phyloP scores from a whole-genome alignment of 2,329 filamentous ascomycete genomes.

The Beauveria varroae region DNA sequence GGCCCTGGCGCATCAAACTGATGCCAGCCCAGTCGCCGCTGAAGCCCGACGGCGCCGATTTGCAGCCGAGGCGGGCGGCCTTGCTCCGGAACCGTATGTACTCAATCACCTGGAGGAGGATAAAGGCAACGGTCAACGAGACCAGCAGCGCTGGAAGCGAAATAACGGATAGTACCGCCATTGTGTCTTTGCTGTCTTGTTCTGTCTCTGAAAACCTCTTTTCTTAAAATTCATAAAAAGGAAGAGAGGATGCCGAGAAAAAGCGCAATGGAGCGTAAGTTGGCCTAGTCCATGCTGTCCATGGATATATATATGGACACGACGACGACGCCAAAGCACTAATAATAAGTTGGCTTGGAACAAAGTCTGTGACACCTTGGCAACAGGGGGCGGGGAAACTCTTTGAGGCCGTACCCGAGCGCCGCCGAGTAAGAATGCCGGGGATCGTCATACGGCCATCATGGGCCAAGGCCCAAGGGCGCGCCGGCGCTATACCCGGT shows the following conservation, averaged over 20 bases:
- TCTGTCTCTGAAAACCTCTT: neutral
- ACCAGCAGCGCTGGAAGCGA: slow-evolving; percentile 5
- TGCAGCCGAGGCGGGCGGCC: slow-evolving; percentile 15
- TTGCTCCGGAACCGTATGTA: neutral
- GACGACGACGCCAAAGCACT: neutral
- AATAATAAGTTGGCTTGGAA: neutral
- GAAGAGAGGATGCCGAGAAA: neutral
- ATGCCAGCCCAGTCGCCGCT: slow-evolving; percentile 15
- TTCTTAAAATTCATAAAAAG: neutral
- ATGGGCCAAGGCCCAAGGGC: neutral
- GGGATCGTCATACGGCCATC: neutral
- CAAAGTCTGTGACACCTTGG: neutral
- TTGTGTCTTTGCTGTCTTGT: neutral
- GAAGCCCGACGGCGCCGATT: slow-evolving; percentile 8
- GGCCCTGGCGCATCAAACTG: slow-evolving; percentile 6
- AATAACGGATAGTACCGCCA: slow-evolving; percentile 4
- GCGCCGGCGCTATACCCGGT: no score
- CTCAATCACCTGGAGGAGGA: neutral
- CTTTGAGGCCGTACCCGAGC: neutral
- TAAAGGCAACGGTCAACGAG: neutral
- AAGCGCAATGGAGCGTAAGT: neutral
- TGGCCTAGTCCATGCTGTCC: neutral
- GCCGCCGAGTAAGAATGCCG: neutral
- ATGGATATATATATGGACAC: neutral
- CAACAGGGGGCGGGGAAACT: slow-evolving; percentile 4